Conservation (phyloP, 2,329 filamentous ascomycete species). For the Neonectria faginata region DNA sequence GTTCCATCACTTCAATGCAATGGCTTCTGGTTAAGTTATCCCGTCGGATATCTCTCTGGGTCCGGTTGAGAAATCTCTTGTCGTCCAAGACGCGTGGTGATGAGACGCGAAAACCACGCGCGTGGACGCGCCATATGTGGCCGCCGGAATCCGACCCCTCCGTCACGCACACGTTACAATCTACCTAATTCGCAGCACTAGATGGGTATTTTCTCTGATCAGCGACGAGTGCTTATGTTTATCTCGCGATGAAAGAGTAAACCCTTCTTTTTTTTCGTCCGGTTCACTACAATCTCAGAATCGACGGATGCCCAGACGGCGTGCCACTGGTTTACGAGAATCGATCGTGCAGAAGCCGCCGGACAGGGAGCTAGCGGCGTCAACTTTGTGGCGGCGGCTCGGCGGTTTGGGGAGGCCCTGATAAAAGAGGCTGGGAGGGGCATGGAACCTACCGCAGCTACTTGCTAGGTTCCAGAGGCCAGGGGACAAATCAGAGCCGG, state of each 20-base stretch:
- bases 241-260: no score
- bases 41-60: neutral
- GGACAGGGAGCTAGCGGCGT: neutral
- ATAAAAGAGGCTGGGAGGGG: constrained; percentile 3
- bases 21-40: neutral
- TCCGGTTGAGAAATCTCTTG: constrained; percentile 2
- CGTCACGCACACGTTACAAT: constrained; percentile 13
- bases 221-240: neutral
- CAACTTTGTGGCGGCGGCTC: neutral
- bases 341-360: neutral
- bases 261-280: neutral
- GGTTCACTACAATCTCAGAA: neutral
- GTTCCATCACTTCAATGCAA: neutral
- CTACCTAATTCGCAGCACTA: neutral
- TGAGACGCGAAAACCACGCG: constrained; percentile 30
- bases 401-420: constrained; percentile 1
- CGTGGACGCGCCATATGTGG: constrained; percentile 23
- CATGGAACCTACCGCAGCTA: constrained; percentile 1
- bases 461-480: neutral
- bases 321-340: neutral
- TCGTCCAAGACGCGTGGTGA: constrained; percentile 20
- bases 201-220: neutral
- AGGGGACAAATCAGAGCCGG: constrained; percentile 19
- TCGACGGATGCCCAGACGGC: neutral
- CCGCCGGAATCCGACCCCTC: constrained; percentile 12